Percentiles rank a stretch among this genome's conserved stretches.
These are phyloP conservation scores for Rhizopogon vulgaris DNA, from an alignment of 768 basidiomycete genomes.

Conservation along the genomic window DNA sequence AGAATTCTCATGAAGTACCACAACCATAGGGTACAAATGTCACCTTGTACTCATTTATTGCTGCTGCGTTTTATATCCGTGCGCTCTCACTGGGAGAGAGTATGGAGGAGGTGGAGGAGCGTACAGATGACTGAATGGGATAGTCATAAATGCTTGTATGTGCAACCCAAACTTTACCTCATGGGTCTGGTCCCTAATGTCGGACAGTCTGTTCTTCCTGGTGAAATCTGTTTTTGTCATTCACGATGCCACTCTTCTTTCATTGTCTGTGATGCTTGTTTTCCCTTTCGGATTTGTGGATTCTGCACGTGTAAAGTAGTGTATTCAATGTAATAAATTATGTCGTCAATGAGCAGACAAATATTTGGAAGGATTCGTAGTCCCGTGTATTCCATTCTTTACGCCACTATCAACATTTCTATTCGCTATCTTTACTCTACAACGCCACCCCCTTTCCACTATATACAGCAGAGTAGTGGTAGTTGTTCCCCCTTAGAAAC, in stretches of 20 bases:
- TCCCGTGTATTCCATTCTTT: too few species aligned
- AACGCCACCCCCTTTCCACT: too few species aligned
- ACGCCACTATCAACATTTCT: too few species aligned
- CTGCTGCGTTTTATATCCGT: slow-evolving; percentile 57
- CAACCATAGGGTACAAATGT: slow-evolving; percentile 69
- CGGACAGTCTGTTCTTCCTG: background rate
- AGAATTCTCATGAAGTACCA: background rate
- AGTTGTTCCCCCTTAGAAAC: too few species aligned
- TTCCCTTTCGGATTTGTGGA: background rate
- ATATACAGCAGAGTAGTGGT: too few species aligned
- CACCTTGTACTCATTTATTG: slow-evolving; percentile 72
- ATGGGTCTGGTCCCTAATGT: background rate
- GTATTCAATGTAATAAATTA: too few species aligned
- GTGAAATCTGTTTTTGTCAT: background rate
- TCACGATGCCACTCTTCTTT: background rate
- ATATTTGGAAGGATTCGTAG: too few species aligned
- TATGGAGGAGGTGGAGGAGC: slow-evolving; percentile 59
- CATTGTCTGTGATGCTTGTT: background rate
- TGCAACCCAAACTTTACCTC: background rate
- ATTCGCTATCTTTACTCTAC: too few species aligned
- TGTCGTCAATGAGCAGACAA: too few species aligned
- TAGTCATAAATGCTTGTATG: slow-evolving; percentile 35
- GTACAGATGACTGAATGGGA: slow-evolving; percentile 47
- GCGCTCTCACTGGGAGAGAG: slow-evolving; percentile 65
- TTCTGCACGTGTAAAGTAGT: background rate